Evolutionary conservation across 2,329 filamentous ascomycete genomes (phyloP).

Genomic region (Fusarium sterilihyphosum): DNA sequence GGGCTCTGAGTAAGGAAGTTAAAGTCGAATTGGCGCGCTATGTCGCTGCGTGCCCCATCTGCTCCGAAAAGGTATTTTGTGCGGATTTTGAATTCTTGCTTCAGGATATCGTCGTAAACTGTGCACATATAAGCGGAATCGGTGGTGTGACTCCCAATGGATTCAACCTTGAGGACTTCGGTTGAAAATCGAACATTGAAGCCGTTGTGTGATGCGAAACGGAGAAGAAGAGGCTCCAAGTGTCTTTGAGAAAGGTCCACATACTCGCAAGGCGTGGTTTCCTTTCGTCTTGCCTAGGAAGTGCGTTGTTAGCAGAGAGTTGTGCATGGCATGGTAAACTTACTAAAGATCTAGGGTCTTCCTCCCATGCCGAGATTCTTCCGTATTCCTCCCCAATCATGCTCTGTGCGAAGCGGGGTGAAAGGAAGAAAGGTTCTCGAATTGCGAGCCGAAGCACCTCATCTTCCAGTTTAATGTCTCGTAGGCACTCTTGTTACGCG

Average conservation of each 20-base stretch:
- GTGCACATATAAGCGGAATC: fast-evolving
- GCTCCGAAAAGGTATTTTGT: background rate
- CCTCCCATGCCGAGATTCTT: background rate
- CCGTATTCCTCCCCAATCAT: background rate
- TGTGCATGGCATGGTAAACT: fast-evolving
- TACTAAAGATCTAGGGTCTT: background rate
- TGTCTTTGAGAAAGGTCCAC: background rate
- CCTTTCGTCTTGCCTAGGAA: background rate
- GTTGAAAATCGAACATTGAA: background rate
- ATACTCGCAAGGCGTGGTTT: background rate
- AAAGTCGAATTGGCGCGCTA: background rate
- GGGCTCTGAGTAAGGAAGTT: background rate
- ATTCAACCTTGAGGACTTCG: fast-evolving
- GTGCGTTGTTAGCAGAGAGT: fast-evolving
- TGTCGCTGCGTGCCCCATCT: background rate
- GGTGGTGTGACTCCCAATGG: fast-evolving
- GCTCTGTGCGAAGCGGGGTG: background rate
- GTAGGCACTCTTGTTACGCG: background rate
- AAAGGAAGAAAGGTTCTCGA: background rate
- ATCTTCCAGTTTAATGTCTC: background rate
- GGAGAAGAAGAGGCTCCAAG: background rate
- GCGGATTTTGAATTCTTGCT: background rate
- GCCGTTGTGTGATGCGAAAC: background rate
- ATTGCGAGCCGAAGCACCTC: background rate
- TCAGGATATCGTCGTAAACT: background rate